Conservation (phyloP, 1,284 basidiomycete species). For the Melampsora abietis-canadensis region DNA sequence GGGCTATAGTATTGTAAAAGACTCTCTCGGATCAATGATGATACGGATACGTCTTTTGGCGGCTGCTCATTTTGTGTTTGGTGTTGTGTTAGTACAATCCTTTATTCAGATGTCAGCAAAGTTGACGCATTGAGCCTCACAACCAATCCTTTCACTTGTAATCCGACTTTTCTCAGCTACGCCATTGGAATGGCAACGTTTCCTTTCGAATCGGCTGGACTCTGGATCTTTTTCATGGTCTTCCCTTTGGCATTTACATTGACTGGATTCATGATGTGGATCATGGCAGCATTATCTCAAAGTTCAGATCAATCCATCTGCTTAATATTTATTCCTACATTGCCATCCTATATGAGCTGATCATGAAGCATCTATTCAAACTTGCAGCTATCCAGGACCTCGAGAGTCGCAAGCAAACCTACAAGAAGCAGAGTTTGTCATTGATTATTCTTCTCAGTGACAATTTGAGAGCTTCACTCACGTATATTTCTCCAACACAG, state of each 20-base stretch:
- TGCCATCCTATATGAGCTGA: neutral
- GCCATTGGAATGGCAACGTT: slow-evolving; percentile 88
- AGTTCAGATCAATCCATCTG: slow-evolving; percentile 10
- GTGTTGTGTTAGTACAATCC: slow-evolving; percentile 62
- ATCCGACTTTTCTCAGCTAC: slow-evolving; percentile 65
- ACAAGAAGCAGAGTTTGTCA: slow-evolving; percentile 35
- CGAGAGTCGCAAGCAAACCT: slow-evolving; percentile 41
- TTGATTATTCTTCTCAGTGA: neutral
- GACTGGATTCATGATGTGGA: slow-evolving; percentile 93
- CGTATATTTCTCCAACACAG: slow-evolving; percentile 57
- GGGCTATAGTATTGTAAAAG: slow-evolving; percentile 52
- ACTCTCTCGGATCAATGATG: slow-evolving; percentile 72
- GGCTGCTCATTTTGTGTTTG: slow-evolving; percentile 84
- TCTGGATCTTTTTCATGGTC: slow-evolving; percentile 62
- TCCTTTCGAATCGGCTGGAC: slow-evolving; percentile 65
- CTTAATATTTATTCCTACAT: neutral
- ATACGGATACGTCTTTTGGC: slow-evolving; percentile 71
- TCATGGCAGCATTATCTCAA: slow-evolving; percentile 54
- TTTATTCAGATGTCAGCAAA: slow-evolving; percentile 44
- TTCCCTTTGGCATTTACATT: slow-evolving; percentile 90
- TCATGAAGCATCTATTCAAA: neutral
- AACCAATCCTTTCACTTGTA: neutral
- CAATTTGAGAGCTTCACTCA: slow-evolving; percentile 51
- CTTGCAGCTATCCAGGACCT: slow-evolving; percentile 29
- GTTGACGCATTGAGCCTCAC: slow-evolving; percentile 38